These are phyloP conservation scores for Daucus carota DNA, from an alignment of 129 eudicot species.

Conservation along the genomic window DH1_v3.0 NC_030383.2:58754501-58755000, in stretches of 20 bases:
- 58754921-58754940: slow-evolving; percentile 29
- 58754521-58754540: too few species aligned
- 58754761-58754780: slow-evolving; percentile 16
- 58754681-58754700: slow-evolving; percentile 11
- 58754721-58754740: slow-evolving; percentile 1
- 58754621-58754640: too few species aligned
- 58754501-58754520: too few species aligned
- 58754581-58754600: too few species aligned
- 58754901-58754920: slow-evolving; percentile 13
- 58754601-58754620: too few species aligned
- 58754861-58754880: background rate
- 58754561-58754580: too few species aligned
- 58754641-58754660: background rate
- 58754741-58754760: slow-evolving; percentile 29
- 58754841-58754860: background rate
- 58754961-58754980: slow-evolving; percentile 1
- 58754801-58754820: background rate
- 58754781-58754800: slow-evolving; percentile 17
- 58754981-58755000: too few species aligned
- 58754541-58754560: too few species aligned
- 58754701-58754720: background rate
- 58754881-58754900: background rate
- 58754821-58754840: background rate
- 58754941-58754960: slow-evolving; percentile 41
- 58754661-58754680: slow-evolving; percentile 23